Conservation (phyloP, 2,329 filamentous ascomycete genomes). For the Pseudopithomyces chartarum region DNA sequence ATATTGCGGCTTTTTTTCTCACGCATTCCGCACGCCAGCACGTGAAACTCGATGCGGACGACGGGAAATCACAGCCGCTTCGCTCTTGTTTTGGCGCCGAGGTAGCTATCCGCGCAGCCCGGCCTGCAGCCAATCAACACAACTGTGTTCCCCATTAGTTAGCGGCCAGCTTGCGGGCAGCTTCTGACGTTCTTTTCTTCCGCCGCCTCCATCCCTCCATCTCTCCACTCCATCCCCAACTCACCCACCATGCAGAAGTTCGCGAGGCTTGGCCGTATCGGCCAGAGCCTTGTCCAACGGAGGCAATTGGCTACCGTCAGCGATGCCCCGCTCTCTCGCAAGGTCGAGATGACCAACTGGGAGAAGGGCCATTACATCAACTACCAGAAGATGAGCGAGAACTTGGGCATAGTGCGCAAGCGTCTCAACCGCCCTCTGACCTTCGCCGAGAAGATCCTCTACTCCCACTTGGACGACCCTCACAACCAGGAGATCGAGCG, state of each 20-base stretch:
- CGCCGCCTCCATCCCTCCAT: constrained; percentile 35
- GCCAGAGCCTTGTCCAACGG: constrained; percentile 68
- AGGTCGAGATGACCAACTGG: constrained; percentile 98
- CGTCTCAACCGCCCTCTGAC: constrained; percentile 93
- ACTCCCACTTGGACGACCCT: constrained; percentile 97
- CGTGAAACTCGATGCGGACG: constrained; percentile 40
- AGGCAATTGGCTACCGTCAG: constrained; percentile 79
- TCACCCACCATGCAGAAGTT: constrained; percentile 68
- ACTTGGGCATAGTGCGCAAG: constrained; percentile 85
- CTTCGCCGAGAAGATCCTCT: constrained; percentile 97
- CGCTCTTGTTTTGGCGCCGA: constrained; percentile 30
- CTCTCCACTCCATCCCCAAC: constrained; percentile 46
- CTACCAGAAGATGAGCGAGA: constrained; percentile 99
- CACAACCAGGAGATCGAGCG: constrained; percentile 96
- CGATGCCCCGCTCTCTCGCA: constrained; percentile 85
- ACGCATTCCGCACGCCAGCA: constrained; percentile 19
- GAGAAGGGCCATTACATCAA: constrained; percentile 98
- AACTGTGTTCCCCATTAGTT: constrained; percentile 38
- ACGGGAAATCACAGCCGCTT: constrained; percentile 34
- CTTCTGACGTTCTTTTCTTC: constrained; percentile 45
- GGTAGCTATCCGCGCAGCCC: constrained; percentile 23
- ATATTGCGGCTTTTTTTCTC: constrained; percentile 22
- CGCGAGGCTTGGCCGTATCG: constrained; percentile 70
- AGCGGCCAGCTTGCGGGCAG: constrained; percentile 35
- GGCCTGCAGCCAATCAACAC: constrained; percentile 35